Evolutionary conservation across 352 stramenopile genomes (phyloP).

Genomic region (Phytophthora sojae): DNA sequence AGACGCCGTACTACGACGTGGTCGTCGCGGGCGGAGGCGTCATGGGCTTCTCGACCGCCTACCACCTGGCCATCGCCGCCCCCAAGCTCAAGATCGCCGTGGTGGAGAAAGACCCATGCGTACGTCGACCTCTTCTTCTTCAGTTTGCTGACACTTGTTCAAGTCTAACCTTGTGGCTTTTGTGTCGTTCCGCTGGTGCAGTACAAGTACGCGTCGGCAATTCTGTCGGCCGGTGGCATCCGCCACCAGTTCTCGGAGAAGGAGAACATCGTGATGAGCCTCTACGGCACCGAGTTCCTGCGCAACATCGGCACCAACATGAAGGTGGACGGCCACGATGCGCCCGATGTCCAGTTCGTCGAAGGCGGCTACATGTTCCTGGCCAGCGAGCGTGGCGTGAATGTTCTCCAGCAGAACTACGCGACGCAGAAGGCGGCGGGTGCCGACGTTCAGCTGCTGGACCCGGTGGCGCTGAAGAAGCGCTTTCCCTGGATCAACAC

Average conservation of each 20-base stretch:
- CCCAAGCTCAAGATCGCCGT: constrained; percentile 80
- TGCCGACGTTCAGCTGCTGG: constrained; percentile 65
- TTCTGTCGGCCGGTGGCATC: constrained; percentile 81
- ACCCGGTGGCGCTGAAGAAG: constrained; percentile 53
- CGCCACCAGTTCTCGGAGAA: constrained; percentile 85
- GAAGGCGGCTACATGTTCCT: constrained; percentile 87
- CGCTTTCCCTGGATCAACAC: constrained; percentile 85
- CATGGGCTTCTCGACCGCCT: constrained; percentile 90
- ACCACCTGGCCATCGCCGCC: constrained; percentile 75
- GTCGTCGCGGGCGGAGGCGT: constrained; percentile 81
- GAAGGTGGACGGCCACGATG: constrained; percentile 60
- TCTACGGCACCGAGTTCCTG: constrained; percentile 84
- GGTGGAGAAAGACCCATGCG: constrained; percentile 72
- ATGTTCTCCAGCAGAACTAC: constrained; percentile 72
- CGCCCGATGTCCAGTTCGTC: constrained; percentile 79
- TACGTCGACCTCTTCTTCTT: constrained; percentile 32
- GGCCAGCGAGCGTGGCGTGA: constrained; percentile 65
- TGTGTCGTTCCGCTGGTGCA: constrained; percentile 29
- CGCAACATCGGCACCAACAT: constrained; percentile 54
- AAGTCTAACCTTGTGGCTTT: constrained; percentile 6
- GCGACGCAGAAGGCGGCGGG: constrained; percentile 45
- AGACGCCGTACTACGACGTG: constrained; percentile 72
- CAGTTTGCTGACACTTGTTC: not conserved
- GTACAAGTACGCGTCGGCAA: constrained; percentile 87
- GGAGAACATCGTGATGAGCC: constrained; percentile 81